Evolutionary conservation across 345 rosid species (phyloP), one percentile per base, ranked within the genome.

Genomic region (Eucalyptus microcorys): DNA sequence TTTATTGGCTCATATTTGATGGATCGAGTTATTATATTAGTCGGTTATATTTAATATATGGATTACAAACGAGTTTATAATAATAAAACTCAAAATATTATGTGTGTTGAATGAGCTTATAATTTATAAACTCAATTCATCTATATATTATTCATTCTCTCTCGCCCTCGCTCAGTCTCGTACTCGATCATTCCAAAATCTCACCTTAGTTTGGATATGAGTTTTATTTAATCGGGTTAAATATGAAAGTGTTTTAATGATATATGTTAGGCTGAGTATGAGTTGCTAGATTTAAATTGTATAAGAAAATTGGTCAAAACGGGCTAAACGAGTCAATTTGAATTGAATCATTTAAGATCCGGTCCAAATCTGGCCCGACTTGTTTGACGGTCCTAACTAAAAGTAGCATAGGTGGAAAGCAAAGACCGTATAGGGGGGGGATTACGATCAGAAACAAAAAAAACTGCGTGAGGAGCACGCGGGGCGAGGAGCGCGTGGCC

Each of bases 181-280:
- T 24, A 4, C 6, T 55, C 1, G 3, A 22, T 2, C 30, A 55
- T 10, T 22, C 30, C 1, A 4, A 9, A 24, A 9, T 55, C 1
- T 4, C 13, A 24, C 2, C 1, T 55, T 24, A 4, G 13, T 24
- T 55, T 9, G 6, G 61, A 10, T 55, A 21, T 9, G 13, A 55
- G 14, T 55, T 55, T 55, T 55, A 9, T 55, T 55, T 22, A 55
- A 1, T 24, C 0, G 6, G 3, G 3, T 55, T 55, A 55, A 24
- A 55, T 26, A 24, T 1, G 0, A 55, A 24, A 24, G 30, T 4
- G 14, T 22, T 55, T 55, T 4, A 24, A 10, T 55, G 3, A 55
- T 22, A 22, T 8, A 21, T 1, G 0, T 1, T 53, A 9, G 0
- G 27, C 1, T 3, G 11, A 9, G 0, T 9, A 24, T 10, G 13